phyloP scores from a whole-genome alignment of 495 filamentous ascomycete genomes.

The Neurospora africana region DNA sequence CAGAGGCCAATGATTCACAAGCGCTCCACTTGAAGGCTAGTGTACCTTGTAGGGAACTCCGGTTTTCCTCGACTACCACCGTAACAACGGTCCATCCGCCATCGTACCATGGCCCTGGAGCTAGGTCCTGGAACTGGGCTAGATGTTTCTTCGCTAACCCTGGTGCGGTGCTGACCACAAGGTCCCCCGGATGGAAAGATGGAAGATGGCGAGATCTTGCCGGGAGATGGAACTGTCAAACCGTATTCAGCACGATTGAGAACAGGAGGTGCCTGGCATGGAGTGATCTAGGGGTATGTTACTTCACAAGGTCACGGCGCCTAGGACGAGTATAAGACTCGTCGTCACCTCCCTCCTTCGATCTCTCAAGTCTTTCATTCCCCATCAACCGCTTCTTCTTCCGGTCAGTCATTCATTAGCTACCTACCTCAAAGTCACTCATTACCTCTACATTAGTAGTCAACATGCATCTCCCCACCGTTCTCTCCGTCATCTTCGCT shows the following conservation, averaged over 20 bases:
- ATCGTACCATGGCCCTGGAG: background rate
- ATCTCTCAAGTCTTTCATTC: background rate
- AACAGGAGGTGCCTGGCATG: background rate
- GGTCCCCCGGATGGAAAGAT: background rate
- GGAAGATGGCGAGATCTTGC: background rate
- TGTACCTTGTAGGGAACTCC: background rate
- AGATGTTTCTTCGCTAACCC: background rate
- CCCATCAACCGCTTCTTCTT: background rate
- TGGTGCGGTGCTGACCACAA: background rate
- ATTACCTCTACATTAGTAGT: background rate
- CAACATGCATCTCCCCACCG: conserved; percentile 16
- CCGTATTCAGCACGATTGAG: background rate
- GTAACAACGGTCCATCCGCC: background rate
- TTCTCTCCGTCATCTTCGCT: conserved; percentile 20
- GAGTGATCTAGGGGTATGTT: background rate
- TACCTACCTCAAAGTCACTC: background rate
- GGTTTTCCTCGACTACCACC: background rate
- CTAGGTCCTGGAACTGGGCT: background rate
- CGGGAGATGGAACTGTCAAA: background rate
- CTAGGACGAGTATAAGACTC: background rate
- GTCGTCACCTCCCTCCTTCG: background rate
- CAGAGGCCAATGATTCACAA: background rate
- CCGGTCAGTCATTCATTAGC: background rate
- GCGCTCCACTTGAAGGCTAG: background rate
- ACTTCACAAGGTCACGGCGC: background rate